Conservation (phyloP, 371 early-diverging fungal genomes). For the Actinomortierella wolfii region DNA sequence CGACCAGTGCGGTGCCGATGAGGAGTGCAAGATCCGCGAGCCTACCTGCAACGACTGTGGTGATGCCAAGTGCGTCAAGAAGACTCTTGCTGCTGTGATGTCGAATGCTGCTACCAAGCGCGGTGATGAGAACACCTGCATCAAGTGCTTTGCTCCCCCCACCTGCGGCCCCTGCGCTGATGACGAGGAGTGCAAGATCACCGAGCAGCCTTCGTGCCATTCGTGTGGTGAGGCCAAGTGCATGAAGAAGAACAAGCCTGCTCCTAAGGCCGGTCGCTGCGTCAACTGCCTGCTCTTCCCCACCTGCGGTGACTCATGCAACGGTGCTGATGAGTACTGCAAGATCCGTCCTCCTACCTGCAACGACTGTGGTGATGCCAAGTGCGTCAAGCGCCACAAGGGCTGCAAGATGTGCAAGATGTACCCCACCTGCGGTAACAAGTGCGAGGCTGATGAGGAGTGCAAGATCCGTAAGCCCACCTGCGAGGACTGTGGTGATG, state of each 20-base stretch:
- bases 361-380: conserved; percentile 16
- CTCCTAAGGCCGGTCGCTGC: neutral
- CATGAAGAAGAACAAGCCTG: conserved; percentile 8
- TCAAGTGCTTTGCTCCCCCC: conserved; percentile 30
- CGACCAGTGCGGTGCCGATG: conserved; percentile 9
- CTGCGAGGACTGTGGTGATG: conserved; percentile 19
- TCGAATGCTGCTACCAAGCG: neutral
- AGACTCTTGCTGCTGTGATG: neutral
- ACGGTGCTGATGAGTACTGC: conserved; percentile 8
- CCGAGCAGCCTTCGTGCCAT: conserved; percentile 3
- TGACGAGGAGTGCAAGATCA: conserved; percentile 15
- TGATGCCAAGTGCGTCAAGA: conserved; percentile 5
- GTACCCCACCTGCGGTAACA: conserved; percentile 21
- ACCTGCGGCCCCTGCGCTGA: conserved; percentile 17
- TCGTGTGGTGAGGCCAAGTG: conserved; percentile 6
- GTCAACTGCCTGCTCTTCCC: conserved; percentile 19
- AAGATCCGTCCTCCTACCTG: conserved; percentile 11
- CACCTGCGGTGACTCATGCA: conserved; percentile 15
- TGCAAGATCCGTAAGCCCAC: conserved; percentile 18
- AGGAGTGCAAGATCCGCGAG: conserved; percentile 9
- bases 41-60: conserved; percentile 24
- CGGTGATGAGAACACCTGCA: conserved; percentile 1
- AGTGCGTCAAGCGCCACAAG: conserved; percentile 3
- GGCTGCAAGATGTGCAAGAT: conserved; percentile 20
- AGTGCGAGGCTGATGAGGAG: conserved; percentile 7